Evolutionary conservation across 2,329 filamentous ascomycete species (phyloP).

Genomic region (Colletotrichum sojae): DNA sequence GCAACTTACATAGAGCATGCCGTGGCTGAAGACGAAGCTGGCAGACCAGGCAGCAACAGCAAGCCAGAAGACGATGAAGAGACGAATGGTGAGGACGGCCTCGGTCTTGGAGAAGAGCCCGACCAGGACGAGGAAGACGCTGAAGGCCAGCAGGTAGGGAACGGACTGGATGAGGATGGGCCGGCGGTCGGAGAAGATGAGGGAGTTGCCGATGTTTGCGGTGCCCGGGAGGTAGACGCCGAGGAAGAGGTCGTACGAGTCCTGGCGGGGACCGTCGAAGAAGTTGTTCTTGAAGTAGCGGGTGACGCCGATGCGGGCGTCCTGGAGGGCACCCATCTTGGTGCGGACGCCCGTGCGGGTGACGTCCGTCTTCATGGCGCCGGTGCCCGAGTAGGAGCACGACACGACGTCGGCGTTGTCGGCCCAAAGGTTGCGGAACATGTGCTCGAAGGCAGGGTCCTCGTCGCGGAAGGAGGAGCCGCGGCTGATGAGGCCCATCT

Average conservation of each 20-base stretch:
- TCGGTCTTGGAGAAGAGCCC: conserved; percentile 79
- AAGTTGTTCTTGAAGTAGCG: conserved; percentile 97
- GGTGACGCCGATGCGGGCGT: conserved; percentile 88
- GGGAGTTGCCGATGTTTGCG: conserved; percentile 77
- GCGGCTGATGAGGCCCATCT: conserved; percentile 82
- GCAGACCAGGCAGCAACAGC: conserved; percentile 78
- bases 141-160: conserved; percentile 90
- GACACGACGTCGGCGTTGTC: conserved; percentile 98
- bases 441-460: conserved; percentile 84
- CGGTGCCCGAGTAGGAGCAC: conserved; percentile 92
- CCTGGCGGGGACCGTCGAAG: conserved; percentile 91
- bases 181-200: conserved; percentile 86
- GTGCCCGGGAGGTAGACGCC: conserved; percentile 85
- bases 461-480: conserved; percentile 84
- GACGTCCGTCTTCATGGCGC: conserved; percentile 97
- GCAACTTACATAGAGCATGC: conserved; percentile 90
- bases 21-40: conserved; percentile 85
- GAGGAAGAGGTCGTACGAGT: conserved; percentile 95
- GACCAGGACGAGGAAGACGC: conserved; percentile 85
- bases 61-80: conserved; percentile 87
- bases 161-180: conserved; percentile 93
- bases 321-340: conserved; percentile 85
- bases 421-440: conserved; percentile 98
- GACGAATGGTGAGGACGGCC: conserved; percentile 83
- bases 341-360: conserved; percentile 94